Conservation (phyloP, 2,329 filamentous ascomycete species). For the Nemania sp. region DNA sequence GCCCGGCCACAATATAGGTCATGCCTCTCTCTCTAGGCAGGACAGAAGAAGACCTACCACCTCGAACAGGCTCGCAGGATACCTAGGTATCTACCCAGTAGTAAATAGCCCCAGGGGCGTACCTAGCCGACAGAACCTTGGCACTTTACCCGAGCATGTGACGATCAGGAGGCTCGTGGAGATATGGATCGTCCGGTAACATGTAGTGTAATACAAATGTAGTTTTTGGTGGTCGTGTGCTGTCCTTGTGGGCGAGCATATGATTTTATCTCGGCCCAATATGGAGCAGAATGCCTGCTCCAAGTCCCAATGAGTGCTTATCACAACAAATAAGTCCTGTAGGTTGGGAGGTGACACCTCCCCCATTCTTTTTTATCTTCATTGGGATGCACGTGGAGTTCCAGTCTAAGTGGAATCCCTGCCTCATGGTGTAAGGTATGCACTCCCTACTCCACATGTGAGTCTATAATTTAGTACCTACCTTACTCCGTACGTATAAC, state of each 20-base stretch:
- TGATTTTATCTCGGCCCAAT: background rate
- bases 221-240: too few relatives aligned
- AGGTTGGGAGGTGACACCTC: too few relatives aligned
- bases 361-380: background rate
- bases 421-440: too few relatives aligned
- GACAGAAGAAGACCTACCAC: background rate
- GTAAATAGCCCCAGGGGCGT: too few relatives aligned
- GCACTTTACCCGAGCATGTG: conserved; percentile 16
- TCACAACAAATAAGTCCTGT: too few relatives aligned
- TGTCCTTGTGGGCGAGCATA: background rate
- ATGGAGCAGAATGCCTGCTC: background rate
- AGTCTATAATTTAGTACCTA: too few relatives aligned
- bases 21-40: too few relatives aligned
- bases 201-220: conserved; percentile 3
- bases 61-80: conserved; percentile 2
- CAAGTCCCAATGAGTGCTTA: too few relatives aligned
- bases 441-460: too few relatives aligned
- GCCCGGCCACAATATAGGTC: background rate
- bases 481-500: too few relatives aligned
- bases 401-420: background rate
- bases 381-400: conserved; percentile 3
- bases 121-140: conserved; percentile 15
- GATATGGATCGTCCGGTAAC: conserved; percentile 12
- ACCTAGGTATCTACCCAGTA: too few relatives aligned
- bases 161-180: conserved; percentile 20